Evolutionary conservation across 140 eudicot genomes (phyloP), one percentile per base, ranked within the genome.

Genomic region (Flaveria floridana): DNA sequence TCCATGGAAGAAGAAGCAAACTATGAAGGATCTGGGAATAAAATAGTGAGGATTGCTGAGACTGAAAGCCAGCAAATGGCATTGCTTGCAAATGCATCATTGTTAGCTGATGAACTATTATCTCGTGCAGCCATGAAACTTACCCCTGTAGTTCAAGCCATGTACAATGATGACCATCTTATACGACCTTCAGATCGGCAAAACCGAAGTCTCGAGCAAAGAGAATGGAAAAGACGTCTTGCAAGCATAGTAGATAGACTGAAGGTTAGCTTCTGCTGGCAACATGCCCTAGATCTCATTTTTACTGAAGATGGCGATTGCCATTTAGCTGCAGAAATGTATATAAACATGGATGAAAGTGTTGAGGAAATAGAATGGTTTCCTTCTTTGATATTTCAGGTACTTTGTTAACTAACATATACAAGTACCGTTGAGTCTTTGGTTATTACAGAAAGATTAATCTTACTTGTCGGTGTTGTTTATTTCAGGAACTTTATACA

Each of bases 51-150:
- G 81, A 88, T 94, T 86, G 99, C 99, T 26, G 97, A 94, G 71
- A 90, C 91, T 21, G 99, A 94, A 87, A 84, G 86, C 20, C 99
- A 94, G 70, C 99, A 90, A 81, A 80, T 94, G 71, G 99, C 99
- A 51, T 86, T 94, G 83, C 97, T 94, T 68, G 96, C 97, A 55
- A 94, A 94, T 80, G 99, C 97, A 70, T 90, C 96, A 28, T 83
- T 94, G 76, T 81, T 90, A 59, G 97, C 97, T 2, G 99, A 94
- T 70, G 99, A 94, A 42, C 72, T 90, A 39, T 87, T 94, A 81
- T 97, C 99, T 13, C 97, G 97, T 68, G 97, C 99, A 21, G 97
- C 97, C 78, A 85, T 88, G 96, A 90, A 90, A 84, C 91, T 94
- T 28, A 72, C 89, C 58, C 88, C 97, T 28, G 9, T 75, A 47